Base-by-base conservation (phyloP, 225 moss, liverwort and hornwort genomes). In the Climacium dendroides region DNA sequence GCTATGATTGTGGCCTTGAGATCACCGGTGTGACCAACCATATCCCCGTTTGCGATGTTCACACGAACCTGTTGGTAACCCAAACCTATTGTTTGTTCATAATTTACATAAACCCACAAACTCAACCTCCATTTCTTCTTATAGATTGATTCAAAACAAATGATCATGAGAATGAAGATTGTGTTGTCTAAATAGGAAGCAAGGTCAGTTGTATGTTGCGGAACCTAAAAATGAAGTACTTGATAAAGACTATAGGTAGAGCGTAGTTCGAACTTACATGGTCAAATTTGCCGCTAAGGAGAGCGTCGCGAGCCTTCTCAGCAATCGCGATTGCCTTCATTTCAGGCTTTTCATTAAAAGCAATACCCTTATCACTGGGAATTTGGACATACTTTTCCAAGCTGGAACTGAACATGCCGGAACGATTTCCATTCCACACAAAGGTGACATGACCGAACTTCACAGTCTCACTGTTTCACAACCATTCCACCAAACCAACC, bases 391-490 rank as follows among this genome's bases (percentile, higher is more conserved):
- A 98, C 80, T 98, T 93, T 90, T 98, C 97, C 64, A 98, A 86
- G 60, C 94, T 94, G 16, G 95, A 85, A 89, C 95, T 95, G 89
- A 98, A 98, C 87, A 95, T 96, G 77, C 98, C 97, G 41, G 98
- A 97, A 84, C 97, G 94, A 82, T 98, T 98, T 70, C 98, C 98
- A 79, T 98, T 98, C 98, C 98, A 98, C 79, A 98, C 96, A 60
- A 98, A 98, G 22, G 98, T 98, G 55, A 97, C 97, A 58, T 98
- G 98, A 43, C 98, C 98, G 59, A 98, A 98, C 83, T 98, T 98
- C 74, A 98, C 98, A 29, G 98, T 98, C 88, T 98, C 98, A 90
- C 98, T 97, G 57, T 72, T 47, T 60, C 75, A 87, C 87, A 94
- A 86, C 78, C 88, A 89, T 45, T 59, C 34, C 74, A 63, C 13